A percentile compares a stretch with the other conserved stretches of the same genome.
Conservation (phyloP, 2,329 filamentous ascomycete species). For the Phoma sp. region DNA sequence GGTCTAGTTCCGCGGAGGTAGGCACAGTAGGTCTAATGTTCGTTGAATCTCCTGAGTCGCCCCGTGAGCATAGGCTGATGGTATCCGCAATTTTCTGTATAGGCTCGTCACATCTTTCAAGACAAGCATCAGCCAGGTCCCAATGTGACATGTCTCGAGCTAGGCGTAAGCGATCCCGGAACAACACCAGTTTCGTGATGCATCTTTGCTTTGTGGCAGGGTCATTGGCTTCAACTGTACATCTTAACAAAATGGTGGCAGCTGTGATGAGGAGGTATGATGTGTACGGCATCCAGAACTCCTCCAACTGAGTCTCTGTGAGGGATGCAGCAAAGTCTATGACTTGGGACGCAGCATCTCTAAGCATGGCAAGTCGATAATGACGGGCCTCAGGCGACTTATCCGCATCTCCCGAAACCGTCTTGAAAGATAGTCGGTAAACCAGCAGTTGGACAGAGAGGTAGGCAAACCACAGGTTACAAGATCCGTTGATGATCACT, state of each 20-base stretch:
- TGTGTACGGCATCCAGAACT: conserved; percentile 32
- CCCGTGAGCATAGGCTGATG: neutral
- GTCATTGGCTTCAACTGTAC: conserved; percentile 21
- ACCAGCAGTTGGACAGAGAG: conserved; percentile 23
- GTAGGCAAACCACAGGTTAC: conserved; percentile 28
- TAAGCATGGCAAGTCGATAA: conserved; percentile 19
- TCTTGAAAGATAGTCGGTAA: conserved; percentile 21
- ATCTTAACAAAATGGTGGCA: conserved; percentile 26
- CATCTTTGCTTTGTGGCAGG: conserved; percentile 14
- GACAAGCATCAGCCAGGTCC: conserved; percentile 30
- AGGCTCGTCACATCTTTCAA: conserved; percentile 28
- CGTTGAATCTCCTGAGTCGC: neutral
- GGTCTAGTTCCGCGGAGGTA: neutral
- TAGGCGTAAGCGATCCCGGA: conserved; percentile 14
- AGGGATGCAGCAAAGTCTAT: conserved; percentile 16
- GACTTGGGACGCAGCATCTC: conserved; percentile 16
- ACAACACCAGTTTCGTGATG: conserved; percentile 10
- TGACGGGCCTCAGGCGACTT: conserved; percentile 10
- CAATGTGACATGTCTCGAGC: conserved; percentile 17
- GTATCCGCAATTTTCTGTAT: conserved; percentile 27
- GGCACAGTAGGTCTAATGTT: neutral
- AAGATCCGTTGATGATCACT: conserved; percentile 14
- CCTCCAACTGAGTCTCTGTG: conserved; percentile 18
- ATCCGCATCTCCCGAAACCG: conserved; percentile 4
- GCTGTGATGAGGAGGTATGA: conserved; percentile 27